These are phyloP conservation scores for Strigomonas culicis DNA, from an alignment of 208 protist genomes.

Conservation along the genomic window DNA sequence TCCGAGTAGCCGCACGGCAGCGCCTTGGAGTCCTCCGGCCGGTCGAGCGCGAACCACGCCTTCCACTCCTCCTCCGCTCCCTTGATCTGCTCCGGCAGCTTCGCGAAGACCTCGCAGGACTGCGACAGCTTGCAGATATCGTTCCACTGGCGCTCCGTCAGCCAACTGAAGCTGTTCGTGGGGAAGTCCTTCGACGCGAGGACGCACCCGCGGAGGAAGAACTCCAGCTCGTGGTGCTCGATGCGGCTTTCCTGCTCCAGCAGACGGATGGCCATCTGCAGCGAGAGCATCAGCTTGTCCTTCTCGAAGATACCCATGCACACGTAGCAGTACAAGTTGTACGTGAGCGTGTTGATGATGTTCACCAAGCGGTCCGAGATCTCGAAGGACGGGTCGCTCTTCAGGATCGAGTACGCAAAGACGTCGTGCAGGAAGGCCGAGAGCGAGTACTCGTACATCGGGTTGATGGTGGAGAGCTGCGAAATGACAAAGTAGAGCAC, in stretches of 20 bases:
- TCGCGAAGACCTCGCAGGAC: constrained; percentile 75
- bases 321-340: constrained; percentile 97
- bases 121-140: constrained; percentile 89
- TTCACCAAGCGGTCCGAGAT: constrained; percentile 94
- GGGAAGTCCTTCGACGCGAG: constrained; percentile 90
- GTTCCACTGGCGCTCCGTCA: constrained; percentile 96
- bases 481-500: constrained; percentile 98
- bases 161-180: constrained; percentile 86
- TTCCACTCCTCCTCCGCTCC: constrained; percentile 90
- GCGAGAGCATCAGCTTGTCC: constrained; percentile 98
- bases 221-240: constrained; percentile 92
- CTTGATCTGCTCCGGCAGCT: constrained; percentile 65
- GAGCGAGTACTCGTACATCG: constrained; percentile 99
- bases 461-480: constrained; percentile 94
- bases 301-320: constrained; percentile 98
- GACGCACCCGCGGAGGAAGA: constrained; percentile 98
- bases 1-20: constrained; percentile 80
- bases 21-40: constrained; percentile 86
- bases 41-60: constrained; percentile 89
- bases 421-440: constrained; percentile 96
- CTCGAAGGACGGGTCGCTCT: constrained; percentile 91
- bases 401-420: constrained; percentile 95
- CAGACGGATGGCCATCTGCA: constrained; percentile 97
- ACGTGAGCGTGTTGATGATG: constrained; percentile 97
- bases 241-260: constrained; percentile 87